Evolutionary conservation across 148 eudicot genomes (phyloP).

Genomic region (Suaeda aralocaspica): DNA sequence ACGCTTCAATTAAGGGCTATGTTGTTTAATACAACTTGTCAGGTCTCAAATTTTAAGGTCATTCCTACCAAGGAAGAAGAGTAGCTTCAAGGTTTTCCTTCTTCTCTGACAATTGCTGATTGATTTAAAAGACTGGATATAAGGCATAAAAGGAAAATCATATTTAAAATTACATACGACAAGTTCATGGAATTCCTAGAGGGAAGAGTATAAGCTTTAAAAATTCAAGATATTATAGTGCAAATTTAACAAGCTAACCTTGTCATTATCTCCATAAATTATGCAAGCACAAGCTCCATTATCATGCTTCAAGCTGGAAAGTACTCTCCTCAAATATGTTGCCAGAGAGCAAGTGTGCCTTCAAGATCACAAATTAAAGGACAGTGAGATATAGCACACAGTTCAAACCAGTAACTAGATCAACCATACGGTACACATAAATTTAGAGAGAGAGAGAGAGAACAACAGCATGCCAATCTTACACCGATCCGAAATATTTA

Average conservation of each 20-base stretch:
- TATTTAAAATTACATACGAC: neutral
- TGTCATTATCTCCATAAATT: slow-evolving; percentile 52
- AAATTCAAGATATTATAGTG: neutral
- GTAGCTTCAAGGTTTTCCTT: neutral
- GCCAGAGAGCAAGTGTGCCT: slow-evolving; percentile 84
- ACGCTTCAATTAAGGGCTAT: too few relatives aligned
- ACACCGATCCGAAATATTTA: neutral
- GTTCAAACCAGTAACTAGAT: neutral
- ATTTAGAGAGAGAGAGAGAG: neutral
- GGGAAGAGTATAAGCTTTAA: neutral
- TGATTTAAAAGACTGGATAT: too few relatives aligned
- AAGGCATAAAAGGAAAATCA: neutral
- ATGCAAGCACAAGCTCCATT: slow-evolving; percentile 60
- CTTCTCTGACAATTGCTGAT: neutral
- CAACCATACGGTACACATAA: neutral
- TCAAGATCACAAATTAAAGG: slow-evolving; percentile 10
- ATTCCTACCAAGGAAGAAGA: neutral
- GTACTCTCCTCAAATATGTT: slow-evolving; percentile 52
- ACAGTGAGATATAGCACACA: neutral
- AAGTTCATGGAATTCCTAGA: neutral
- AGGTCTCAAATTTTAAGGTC: neutral
- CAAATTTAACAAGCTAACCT: slow-evolving; percentile 40
- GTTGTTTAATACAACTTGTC: too few relatives aligned
- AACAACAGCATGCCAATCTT: neutral
- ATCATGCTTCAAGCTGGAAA: slow-evolving; percentile 61